Base-by-base conservation (phyloP, 257 asterid genomes). In the Capsicum pubescens region DNA sequence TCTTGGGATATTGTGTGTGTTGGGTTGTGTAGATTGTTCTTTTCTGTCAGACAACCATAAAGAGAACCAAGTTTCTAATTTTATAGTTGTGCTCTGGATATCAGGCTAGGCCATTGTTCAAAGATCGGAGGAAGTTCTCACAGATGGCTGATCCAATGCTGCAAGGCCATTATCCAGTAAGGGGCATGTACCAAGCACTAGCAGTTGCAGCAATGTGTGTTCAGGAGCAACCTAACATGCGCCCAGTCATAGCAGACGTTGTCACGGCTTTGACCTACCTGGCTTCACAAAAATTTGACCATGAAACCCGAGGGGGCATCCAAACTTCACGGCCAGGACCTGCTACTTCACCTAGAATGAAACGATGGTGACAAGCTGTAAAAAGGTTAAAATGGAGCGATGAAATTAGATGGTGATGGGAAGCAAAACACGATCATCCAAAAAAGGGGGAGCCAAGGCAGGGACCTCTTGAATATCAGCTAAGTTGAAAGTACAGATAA, bases 181-280 rank as follows among this genome's bases (percentile, higher is more conserved):
- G 97, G 84, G 96, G 99, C 54, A 86, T 93, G 48, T 92, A 85
- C 88, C 99, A 95, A 88, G 98, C 98, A 12, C 92, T 95, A 26
- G 93, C 98, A 5, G 87, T 95, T 77, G 99, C 98, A 68, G 95
- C 97, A 55, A 93, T 95, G 97, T 95, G 99, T 76, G 94, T 92
- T 55, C 98, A 95, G 84, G 99, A 95, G 82, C 92, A 92, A 79
- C 98, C 99, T 19, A 86, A 87, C 82, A 63, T 91, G 87, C 91
- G 98, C 1, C 99, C 98, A 56, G 88, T 84, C 76, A 94, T 95
- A 21, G 95, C 97, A 0, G 99, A 95, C 35, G 98, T 95, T 21
- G 99, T 95, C 79, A 94, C 97, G 0, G 99, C 99, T 66, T 87
- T 95, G 82, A 87, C 90, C 36, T 94, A 93, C 89, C 97, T 95